Evolutionary conservation across 2,329 filamentous ascomycete genomes (phyloP).

Genomic region (Xylariales sp.): DNA sequence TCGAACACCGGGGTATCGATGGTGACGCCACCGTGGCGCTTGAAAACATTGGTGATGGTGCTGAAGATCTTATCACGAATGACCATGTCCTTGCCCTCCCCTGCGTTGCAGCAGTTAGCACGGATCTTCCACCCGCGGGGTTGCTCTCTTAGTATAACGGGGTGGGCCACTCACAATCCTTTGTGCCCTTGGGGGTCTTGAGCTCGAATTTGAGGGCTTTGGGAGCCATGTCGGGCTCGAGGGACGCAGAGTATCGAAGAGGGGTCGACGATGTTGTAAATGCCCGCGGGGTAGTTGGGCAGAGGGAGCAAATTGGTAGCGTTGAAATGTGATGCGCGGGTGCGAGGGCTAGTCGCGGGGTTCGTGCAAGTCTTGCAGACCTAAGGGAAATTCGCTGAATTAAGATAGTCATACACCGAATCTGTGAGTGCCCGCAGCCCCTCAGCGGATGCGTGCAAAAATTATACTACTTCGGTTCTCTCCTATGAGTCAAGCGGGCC

Average conservation of each 20-base stretch:
- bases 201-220: conserved; percentile 58
- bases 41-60: conserved; percentile 36
- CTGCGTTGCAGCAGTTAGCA: conserved; percentile 24
- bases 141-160: too few species aligned
- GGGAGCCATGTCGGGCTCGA: conserved; percentile 26
- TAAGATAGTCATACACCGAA: conserved; percentile 12
- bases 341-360: not conserved
- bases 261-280: conserved; percentile 2
- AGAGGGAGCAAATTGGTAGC: conserved; percentile 1
- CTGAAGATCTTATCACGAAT: conserved; percentile 76
- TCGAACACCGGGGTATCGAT: conserved; percentile 73
- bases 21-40: conserved; percentile 64
- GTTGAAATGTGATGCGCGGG: too few species aligned
- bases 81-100: conserved; percentile 73
- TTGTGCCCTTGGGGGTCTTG: conserved; percentile 88
- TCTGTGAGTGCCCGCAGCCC: conserved; percentile 4
- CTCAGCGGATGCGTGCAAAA: conserved; percentile 7
- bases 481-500: conserved; percentile 8
- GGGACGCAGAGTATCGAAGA: conserved; percentile 1
- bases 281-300: conserved; percentile 8
- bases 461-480: conserved; percentile 1
- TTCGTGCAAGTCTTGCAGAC: conserved; percentile 5
- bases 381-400: conserved; percentile 8
- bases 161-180: conserved; percentile 65
- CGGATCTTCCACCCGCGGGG: too few species aligned